Evolutionary conservation across 257 asterid species (phyloP).

Genomic region (Lycium barbarum): DNA sequence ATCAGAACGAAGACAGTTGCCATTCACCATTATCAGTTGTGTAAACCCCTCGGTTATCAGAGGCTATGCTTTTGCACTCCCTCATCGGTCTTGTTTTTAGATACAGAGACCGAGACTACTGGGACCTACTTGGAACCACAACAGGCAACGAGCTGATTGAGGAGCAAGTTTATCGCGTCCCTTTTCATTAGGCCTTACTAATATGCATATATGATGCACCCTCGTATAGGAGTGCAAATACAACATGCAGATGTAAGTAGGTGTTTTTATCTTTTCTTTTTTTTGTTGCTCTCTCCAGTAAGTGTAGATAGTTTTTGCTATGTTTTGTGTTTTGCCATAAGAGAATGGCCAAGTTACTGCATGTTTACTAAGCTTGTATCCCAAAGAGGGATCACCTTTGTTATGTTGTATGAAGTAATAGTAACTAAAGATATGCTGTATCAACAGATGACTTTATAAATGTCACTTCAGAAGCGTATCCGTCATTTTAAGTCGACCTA

Average conservation of each 20-base stretch:
- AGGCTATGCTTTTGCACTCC: constrained; percentile 6
- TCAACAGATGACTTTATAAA: neutral
- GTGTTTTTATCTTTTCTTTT: neutral
- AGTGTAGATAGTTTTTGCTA: constrained; percentile 28
- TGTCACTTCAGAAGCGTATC: neutral
- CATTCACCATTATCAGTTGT: constrained; percentile 28
- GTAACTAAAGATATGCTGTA: constrained; percentile 7
- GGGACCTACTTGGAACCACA: constrained; percentile 45
- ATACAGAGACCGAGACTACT: constrained; percentile 28
- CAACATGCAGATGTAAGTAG: constrained; percentile 30
- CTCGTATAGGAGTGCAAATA: neutral
- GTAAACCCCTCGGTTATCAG: constrained; percentile 10
- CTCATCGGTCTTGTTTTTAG: neutral
- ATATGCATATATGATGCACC: constrained; percentile 39
- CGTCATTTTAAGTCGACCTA: neutral
- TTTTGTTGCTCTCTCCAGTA: constrained; percentile 3
- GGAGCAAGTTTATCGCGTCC: constrained; percentile 41
- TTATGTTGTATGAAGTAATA: constrained; percentile 17
- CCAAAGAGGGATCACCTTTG: neutral
- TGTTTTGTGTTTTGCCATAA: neutral
- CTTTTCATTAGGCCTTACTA: constrained; percentile 22
- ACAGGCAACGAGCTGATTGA: constrained; percentile 32
- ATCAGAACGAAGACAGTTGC: constrained; percentile 27
- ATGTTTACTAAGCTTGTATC: neutral
- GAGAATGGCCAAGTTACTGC: constrained; percentile 23